Base-by-base conservation (phyloP, 2,329 filamentous ascomycete genomes). In the Coniochaeta sp. region DNA sequence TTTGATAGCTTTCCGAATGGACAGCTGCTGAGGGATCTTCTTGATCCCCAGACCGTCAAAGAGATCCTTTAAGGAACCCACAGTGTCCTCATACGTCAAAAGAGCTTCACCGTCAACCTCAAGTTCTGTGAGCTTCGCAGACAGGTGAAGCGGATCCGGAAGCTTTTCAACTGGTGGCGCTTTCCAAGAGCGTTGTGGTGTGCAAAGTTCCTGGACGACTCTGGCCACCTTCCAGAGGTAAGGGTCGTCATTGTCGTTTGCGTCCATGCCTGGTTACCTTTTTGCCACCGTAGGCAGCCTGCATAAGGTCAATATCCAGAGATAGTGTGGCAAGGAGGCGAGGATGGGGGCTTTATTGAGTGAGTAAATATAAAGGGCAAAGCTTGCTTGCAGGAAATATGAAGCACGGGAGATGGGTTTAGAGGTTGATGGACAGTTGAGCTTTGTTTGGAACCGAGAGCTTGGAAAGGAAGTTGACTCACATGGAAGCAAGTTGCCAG, bases 151-250 rank as follows among this genome's bases (percentile, higher is more conserved):
- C 0, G 80, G 73, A 58, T 89, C 77, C 5, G 86, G 84, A 8
- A 85, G 73, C 60, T 71, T 72, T 17, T 67, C 64, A 19, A 64
- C 63, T 28, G 69, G 72, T 56, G 73, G 72, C 59, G 70, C 68
- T 44, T 64, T 65, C 81, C 81, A 84, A 11, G 82, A 79, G 56
- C 77, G 76, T 3, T 77, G 69, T 1, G 76, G 67, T 24, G 81
- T 77, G 69, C 87, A 91, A 3, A 96, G 77, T 67, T 88, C 86
- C 17, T 78, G 70, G 11, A 89, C 81, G 12, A 96, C 84, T 38
- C 85, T 80, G 40, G 89, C 84, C 34, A 87, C 78, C 38, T 82
- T 81, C 91, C 91, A 96, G 59, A 81, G 68, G 71, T 87, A 89
- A n/a, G 91, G 91, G 73, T 96, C 90, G 60, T 74, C 69, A 17